Evolutionary conservation across 805 yeast species (phyloP), one percentile per base, ranked within the genome.

Genomic region (Barnettozyma vustinii): DNA sequence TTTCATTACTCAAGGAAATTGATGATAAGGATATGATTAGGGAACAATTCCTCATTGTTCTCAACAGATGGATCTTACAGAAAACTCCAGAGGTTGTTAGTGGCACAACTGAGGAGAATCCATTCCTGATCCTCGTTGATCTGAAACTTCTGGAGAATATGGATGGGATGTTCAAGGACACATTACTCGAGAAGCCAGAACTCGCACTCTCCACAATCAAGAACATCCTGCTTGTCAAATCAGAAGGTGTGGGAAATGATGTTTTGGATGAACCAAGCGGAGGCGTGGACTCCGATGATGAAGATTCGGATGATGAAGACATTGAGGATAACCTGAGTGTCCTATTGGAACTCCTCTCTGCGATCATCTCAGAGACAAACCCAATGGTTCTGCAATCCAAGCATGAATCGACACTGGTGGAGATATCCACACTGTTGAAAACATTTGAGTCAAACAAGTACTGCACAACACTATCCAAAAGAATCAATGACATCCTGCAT

Each of bases 101-200:
- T 1, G 15, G 53, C 0, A 52, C 59, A 10, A 57, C 55, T 9
- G 56, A 57, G 1, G 68, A 69, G 5, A 73, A 75, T 51, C 84
- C 87, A n/a, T 74, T 79, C 46, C 55, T 74, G 8, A 70, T 77
- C 47, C 66, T 87, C 35, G 66, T 80, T 7, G 84, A 85, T 58
- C 67, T 88, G 50, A 77, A 83, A 51, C 59, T 88, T 10, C 64
- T 91, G 45, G 94, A 89, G 59, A 64, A 68, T 30, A 66, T 87
- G 32, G 79, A 82, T 21, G 74, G 75, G 5, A 70, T 72, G 15
- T 81, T 84, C 58, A 84, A 79, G 51, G 79, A 81, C 9, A 72
- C 72, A 19, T 48, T 73, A 23, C 50, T 68, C 19, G 67, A 62
- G 13, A 65, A 65, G 2, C 83, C 90, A 0, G 64, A 65, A 2